Percentiles rank a stretch among this genome's conserved stretches.
Evolutionary conservation across 1,284 basidiomycete species (phyloP).

Genomic region (Rugiboletus extremiorientalis): DNA sequence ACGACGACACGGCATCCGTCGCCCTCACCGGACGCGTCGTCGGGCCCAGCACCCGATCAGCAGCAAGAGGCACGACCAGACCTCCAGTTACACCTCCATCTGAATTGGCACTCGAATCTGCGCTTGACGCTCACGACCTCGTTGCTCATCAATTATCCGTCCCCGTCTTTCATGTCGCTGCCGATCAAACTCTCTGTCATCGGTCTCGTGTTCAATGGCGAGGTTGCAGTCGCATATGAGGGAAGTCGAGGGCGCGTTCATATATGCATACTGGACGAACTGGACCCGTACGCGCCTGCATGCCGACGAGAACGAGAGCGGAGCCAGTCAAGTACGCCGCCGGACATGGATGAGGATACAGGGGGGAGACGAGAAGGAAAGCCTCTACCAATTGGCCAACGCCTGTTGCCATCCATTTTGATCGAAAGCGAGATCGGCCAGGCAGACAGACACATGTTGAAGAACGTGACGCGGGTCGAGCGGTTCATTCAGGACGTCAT

Average conservation of each 20-base stretch:
- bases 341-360: slow-evolving; percentile 43
- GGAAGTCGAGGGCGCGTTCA: slow-evolving; percentile 81
- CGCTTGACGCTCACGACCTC: slow-evolving; percentile 88
- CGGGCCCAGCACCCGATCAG: slow-evolving; percentile 5
- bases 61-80: slow-evolving; percentile 54
- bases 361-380: slow-evolving; percentile 46
- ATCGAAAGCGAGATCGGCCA: slow-evolving; percentile 98
- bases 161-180: slow-evolving; percentile 92
- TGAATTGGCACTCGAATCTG: slow-evolving; percentile 76
- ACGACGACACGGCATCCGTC: slow-evolving; percentile 10
- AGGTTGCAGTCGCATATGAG: slow-evolving; percentile 90
- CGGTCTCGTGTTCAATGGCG: slow-evolving; percentile 83
- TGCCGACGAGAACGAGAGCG: slow-evolving; percentile 39
- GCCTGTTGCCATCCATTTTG: slow-evolving; percentile 86
- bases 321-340: slow-evolving; percentile 38
- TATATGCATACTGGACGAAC: slow-evolving; percentile 84
- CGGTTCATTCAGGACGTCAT: slow-evolving; percentile 94
- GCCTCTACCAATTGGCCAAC: slow-evolving; percentile 75
- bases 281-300: slow-evolving; percentile 75
- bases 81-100: slow-evolving; percentile 72
- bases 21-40: slow-evolving; percentile 6
- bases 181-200: slow-evolving; percentile 92
- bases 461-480: slow-evolving; percentile 97
- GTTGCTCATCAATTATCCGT: slow-evolving; percentile 94
- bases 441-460: slow-evolving; percentile 91